Evolutionary conservation across 805 yeast genomes (phyloP), one percentile per base, ranked within the genome.

Genomic region (Yarrowia keelungensis): DNA sequence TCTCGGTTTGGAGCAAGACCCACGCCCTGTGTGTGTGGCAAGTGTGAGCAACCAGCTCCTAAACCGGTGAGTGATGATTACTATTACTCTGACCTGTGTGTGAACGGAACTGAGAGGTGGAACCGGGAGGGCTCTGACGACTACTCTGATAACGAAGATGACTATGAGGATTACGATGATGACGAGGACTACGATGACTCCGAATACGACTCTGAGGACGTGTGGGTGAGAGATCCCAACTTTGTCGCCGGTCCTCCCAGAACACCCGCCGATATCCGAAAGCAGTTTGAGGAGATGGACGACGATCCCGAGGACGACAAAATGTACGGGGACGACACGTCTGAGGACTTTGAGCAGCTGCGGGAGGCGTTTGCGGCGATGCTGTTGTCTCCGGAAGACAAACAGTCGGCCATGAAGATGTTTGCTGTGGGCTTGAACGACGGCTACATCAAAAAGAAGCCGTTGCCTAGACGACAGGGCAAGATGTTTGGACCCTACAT

Each of bases 301-400:
- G 22, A 32, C 14, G 4, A 15, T 2, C 19, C 38, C 14, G 54
- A 32, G 19, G 54, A 49, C 39, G 39, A 49, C 14, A 5, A 12
- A 14, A 14, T 49, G 19, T 49, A 49, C 38, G 39, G 8, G 12
- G 54, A 49, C 54, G 54, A 49, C 38, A 32, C 16, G 7, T n/a
- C 16, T 9, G 50, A 22, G 50, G 50, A 46, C 35, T 19, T 46
- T 22, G 50, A 22, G 50, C 50, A 46, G 54, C 38, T 49, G 12
- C 38, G 54, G 2, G 39, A 32, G 38, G 54, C 39, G n/a, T 49
- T 49, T 32, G 54, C 39, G 14, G 39, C 19, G 39, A 32, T 49
- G 54, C 8, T 49, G 54, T 16, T 35, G 19, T 15, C 15, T 4
- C 54, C 39, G 22, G 19, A 49, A 3, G 39, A 32, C 19, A 8